Evolutionary conservation across 176 grass and related monocot genomes (phyloP), one percentile per base, ranked within the genome.

Genomic region (Carex littledalei): DNA sequence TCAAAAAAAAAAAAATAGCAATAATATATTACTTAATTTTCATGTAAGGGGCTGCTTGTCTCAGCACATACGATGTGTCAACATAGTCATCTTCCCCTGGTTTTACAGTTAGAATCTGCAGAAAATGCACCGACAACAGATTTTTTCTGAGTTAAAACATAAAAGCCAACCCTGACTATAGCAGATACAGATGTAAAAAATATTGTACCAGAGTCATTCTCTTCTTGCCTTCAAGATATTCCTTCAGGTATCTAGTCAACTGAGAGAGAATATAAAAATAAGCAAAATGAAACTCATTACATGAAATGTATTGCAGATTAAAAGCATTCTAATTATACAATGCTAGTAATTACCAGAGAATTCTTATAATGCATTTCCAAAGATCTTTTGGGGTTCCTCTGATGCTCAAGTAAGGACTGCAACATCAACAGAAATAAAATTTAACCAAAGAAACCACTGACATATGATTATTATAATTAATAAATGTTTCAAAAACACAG

Each of bases 31-130:
- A 97, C 94, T 89, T 97, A 84, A 97, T 94, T 97, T 94, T 97
- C 94, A 97, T 97, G 86, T 94, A 97, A 47, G 92, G 94, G 86
- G 94, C 94, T 91, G 94, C 94, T 82, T 97, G 92, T 93, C 94
- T 94, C 37, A 97, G 86, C 66, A 97, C 87, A 94, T 90, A 97
- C 73, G 94, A 94, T 67, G 94, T 90, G 84, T 97, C 94, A 8
- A 82, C 61, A 84, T 94, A 97, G 90, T 97, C 94, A 77, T 93
- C 89, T 74, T 94, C 90, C 32, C 89, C 94, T 47, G 84, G 90
- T 88, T 97, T 97, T 81, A 94, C 90, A n/a, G 87, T 97, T 68
- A 97, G 81, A 79, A 97, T 92, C 94, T 97, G 79, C 59, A 81
- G 79, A 85, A 67, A 35, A 63, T 67, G 2, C 13, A 53, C 66